phyloP scores from a whole-genome alignment of 805 yeast genomes.

The Jamesozyma piceae region DNA sequence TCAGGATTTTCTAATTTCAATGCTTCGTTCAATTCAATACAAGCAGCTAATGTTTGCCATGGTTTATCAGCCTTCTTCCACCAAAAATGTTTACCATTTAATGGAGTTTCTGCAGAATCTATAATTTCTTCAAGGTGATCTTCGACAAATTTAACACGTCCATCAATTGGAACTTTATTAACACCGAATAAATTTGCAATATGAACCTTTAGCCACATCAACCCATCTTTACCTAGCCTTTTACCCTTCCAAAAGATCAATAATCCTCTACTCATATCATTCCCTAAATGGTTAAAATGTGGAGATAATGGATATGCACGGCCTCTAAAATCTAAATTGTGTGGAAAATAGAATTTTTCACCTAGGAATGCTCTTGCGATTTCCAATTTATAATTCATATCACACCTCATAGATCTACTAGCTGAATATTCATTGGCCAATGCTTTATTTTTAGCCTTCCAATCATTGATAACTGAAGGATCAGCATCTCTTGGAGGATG shows the following conservation, averaged over 20 bases:
- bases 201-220: slow-evolving; percentile 70
- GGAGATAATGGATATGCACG: slow-evolving; percentile 78
- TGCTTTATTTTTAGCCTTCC: slow-evolving; percentile 53
- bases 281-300: slow-evolving; percentile 72
- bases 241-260: slow-evolving; percentile 72
- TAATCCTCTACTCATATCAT: slow-evolving; percentile 65
- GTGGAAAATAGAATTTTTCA: slow-evolving; percentile 70
- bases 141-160: slow-evolving; percentile 52
- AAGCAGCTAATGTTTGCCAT: slow-evolving; percentile 70
- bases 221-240: slow-evolving; percentile 52
- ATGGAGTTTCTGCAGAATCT: slow-evolving; percentile 57
- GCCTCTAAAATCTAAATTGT: slow-evolving; percentile 74
- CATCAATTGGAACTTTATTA: slow-evolving; percentile 61
- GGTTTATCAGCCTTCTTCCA: slow-evolving; percentile 75
- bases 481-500: slow-evolving; percentile 59
- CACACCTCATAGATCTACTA: slow-evolving; percentile 83
- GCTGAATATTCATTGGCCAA: slow-evolving; percentile 53
- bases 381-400: slow-evolving; percentile 84
- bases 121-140: slow-evolving; percentile 45
- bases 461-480: slow-evolving; percentile 59
- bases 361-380: slow-evolving; percentile 89
- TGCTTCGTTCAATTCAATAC: slow-evolving; percentile 59
- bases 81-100: slow-evolving; percentile 43
- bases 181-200: slow-evolving; percentile 64
- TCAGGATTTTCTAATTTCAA: slow-evolving; percentile 53